Base-by-base conservation (phyloP, 306 rosid genomes). In the Hippophae rhamnoides region DNA sequence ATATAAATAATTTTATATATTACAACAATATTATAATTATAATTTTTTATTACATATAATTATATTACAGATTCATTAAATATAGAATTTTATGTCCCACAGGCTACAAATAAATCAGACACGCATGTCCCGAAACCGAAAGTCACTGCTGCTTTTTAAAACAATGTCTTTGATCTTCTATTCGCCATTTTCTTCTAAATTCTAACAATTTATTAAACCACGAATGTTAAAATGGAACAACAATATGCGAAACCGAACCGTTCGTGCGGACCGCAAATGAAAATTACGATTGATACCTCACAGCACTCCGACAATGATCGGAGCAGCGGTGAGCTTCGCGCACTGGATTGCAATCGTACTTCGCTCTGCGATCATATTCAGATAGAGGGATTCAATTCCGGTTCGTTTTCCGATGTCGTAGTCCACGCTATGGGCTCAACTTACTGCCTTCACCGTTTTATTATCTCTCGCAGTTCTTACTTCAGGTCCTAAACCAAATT, bases 381-480 rank as follows among this genome's bases (percentile, higher is more conserved):
- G 60, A 69, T 79, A 62, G 99, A 92, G 63, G 99, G 99, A 46
- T 92, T 88, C 87, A 87, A 76, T 47, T 78, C 99, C 46, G 88
- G 93, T 49, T 72, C 86, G 13, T 88, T 92, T 79, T 88, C 95
- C 62, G 99, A 92, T 50, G 75, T 92, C 68, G 67, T 92, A 38
- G 86, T 92, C 48, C 81, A 81, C 64, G 87, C 96, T 62, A 82
- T 84, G 93, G 89, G 86, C 60, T 83, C 96, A 66, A 73, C 96
- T 72, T 92, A 81, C 82, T 88, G 40, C 67, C 99, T 88, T 73
- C 99, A 92, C 69, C 99, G 96, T 58, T 85, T 92, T 51, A 81
- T 92, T 64, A 86, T 92, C 63, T 88, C 99, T 7, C 99, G 99
- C 64, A 92, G 99, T 74, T 86, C 98, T 10, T 92, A 92, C 79